Conservation (phyloP, 495 filamentous ascomycete genomes). For the Neurospora sp. region DNA sequence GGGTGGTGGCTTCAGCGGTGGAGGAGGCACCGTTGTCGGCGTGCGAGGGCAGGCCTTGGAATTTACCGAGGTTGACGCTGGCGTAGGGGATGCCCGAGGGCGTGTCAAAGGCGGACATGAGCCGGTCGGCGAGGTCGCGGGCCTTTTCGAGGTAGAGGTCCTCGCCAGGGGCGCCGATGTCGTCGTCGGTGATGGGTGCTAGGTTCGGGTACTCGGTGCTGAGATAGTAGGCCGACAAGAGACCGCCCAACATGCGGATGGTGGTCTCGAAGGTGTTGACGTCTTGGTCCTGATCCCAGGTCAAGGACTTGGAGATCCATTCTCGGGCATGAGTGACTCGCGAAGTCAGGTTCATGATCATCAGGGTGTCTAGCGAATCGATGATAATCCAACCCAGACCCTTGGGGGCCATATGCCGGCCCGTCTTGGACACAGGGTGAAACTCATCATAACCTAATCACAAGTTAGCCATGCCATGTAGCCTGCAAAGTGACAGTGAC, state of each 20-base stretch:
- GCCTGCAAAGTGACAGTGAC: constrained; percentile 6
- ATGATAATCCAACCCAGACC: constrained; percentile 97
- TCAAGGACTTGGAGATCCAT: constrained; percentile 77
- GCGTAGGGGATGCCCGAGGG: constrained; percentile 79
- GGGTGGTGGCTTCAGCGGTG: constrained; percentile 80
- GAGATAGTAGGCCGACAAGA: constrained; percentile 91
- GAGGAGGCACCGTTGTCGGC: constrained; percentile 83
- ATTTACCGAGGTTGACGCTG: constrained; percentile 75
- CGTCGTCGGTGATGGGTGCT: constrained; percentile 55
- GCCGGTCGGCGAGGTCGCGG: constrained; percentile 77
- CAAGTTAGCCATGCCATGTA: not conserved
- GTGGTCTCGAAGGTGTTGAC: constrained; percentile 98
- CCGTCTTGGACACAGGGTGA: constrained; percentile 69
- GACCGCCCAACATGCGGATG: constrained; percentile 92
- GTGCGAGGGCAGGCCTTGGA: constrained; percentile 65
- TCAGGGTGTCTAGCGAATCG: constrained; percentile 90
- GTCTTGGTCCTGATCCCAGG: constrained; percentile 85
- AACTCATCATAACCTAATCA: constrained; percentile 72
- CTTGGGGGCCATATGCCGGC: constrained; percentile 68
- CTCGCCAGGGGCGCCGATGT: constrained; percentile 58
- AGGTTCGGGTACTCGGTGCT: constrained; percentile 60
- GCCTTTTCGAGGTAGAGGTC: constrained; percentile 96
- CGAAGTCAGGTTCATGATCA: constrained; percentile 94
- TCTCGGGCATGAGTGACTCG: constrained; percentile 75
- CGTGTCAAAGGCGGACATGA: constrained; percentile 82